Conservation (phyloP, 495 filamentous ascomycete species). For the Penicillium taxi region DNA sequence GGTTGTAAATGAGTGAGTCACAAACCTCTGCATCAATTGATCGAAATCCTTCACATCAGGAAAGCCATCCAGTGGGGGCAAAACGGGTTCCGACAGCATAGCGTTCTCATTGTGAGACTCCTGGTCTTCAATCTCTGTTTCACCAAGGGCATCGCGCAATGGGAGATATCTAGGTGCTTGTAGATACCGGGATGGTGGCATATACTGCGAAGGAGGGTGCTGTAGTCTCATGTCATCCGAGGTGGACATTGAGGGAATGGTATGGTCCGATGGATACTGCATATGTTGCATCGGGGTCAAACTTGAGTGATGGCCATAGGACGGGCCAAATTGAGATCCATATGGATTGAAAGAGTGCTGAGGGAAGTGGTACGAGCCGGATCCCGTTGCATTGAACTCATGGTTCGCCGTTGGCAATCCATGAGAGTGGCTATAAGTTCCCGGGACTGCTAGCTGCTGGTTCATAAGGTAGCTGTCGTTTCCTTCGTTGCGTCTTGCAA, state of each 20-base stretch:
- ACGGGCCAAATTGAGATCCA: slow-evolving; percentile 26
- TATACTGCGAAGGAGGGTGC: slow-evolving; percentile 27
- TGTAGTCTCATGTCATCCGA: slow-evolving; percentile 26
- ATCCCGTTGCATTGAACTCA: slow-evolving; percentile 27
- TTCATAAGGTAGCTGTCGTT: slow-evolving; percentile 34
- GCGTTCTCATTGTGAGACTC: slow-evolving; percentile 36
- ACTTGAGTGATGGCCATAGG: slow-evolving; percentile 27
- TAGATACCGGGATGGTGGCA: slow-evolving; percentile 30
- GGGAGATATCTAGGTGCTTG: slow-evolving; percentile 31
- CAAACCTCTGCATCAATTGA: slow-evolving; percentile 46
- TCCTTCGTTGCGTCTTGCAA: slow-evolving; percentile 31
- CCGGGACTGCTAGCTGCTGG: slow-evolving; percentile 27
- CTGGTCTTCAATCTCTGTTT: slow-evolving; percentile 39
- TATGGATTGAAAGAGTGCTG: slow-evolving; percentile 33
- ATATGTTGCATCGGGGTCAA: slow-evolving; percentile 26
- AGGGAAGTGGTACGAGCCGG: slow-evolving; percentile 28
- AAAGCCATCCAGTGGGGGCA: slow-evolving; percentile 43
- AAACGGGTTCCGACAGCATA: slow-evolving; percentile 38
- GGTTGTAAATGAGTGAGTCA: background rate
- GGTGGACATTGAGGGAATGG: slow-evolving; percentile 26
- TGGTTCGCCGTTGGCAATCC: too few species aligned
- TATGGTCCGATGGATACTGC: slow-evolving; percentile 29
- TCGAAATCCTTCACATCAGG: slow-evolving; percentile 48
- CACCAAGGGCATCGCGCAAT: slow-evolving; percentile 26
- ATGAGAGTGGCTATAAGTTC: slow-evolving; percentile 28